Evolutionary conservation across 2,329 filamentous ascomycete genomes (phyloP).

Genomic region (Paraphoma chrysanthemicola): DNA sequence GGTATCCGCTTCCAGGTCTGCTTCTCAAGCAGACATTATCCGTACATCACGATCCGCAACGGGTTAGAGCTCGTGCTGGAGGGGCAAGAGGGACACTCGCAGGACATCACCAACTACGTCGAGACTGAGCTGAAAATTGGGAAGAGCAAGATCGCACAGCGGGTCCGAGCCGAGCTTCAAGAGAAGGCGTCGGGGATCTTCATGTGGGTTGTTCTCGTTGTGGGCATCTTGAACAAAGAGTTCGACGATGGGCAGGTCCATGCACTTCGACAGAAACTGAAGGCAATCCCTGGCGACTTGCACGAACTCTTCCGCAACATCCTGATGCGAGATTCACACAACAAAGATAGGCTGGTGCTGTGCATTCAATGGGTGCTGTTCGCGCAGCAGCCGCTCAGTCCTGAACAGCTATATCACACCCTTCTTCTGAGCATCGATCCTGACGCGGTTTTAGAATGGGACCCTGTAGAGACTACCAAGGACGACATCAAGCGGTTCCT

Average conservation of each 20-base stretch:
- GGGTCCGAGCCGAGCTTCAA: conserved; percentile 41
- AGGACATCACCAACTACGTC: conserved; percentile 46
- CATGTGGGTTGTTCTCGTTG: conserved; percentile 44
- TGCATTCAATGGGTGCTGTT: conserved; percentile 32
- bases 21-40: conserved; percentile 52
- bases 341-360: conserved; percentile 12
- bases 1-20: conserved; percentile 27
- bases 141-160: conserved; percentile 14
- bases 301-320: conserved; percentile 57
- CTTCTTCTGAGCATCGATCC: conserved; percentile 11
- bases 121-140: conserved; percentile 29
- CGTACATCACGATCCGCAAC: conserved; percentile 45
- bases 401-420: conserved; percentile 22
- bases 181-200: conserved; percentile 53
- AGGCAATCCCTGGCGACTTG: conserved; percentile 52
- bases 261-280: conserved; percentile 41
- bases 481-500: conserved; percentile 22
- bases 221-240: conserved; percentile 55
- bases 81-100: conserved; percentile 41
- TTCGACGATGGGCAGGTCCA: conserved; percentile 37
- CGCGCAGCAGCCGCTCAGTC: conserved; percentile 15
- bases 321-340: conserved; percentile 49
- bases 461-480: conserved; percentile 15
- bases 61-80: conserved; percentile 46
- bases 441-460: conserved; percentile 8